These are phyloP conservation scores for Arthroderma sp. DNA, from an alignment of 2,329 filamentous ascomycete genomes.

Conservation along the genomic window DNA sequence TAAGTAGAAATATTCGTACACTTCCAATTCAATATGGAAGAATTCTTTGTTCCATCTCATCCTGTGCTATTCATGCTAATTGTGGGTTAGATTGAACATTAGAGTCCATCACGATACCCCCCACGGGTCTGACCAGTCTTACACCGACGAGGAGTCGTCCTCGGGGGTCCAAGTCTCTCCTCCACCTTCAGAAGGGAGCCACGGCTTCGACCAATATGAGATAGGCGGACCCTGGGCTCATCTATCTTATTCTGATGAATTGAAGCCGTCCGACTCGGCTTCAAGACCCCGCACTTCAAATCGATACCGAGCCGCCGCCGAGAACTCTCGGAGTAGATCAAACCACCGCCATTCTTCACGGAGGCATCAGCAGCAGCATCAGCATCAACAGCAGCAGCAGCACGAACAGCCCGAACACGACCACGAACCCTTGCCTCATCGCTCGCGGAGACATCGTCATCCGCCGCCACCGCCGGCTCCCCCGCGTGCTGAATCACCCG, in stretches of 20 bases:
- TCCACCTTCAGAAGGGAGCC: slow-evolving; percentile 17
- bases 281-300: slow-evolving; percentile 29
- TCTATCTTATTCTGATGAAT: slow-evolving; percentile 31
- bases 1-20: slow-evolving; percentile 3
- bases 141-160: slow-evolving; percentile 33
- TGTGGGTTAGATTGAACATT: slow-evolving; percentile 15
- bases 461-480: slow-evolving; percentile 16
- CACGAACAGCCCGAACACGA: slow-evolving; percentile 14
- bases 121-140: slow-evolving; percentile 27
- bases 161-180: slow-evolving; percentile 32
- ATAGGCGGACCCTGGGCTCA: slow-evolving; percentile 22
- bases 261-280: slow-evolving; percentile 36
- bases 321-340: background rate
- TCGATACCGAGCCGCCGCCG: slow-evolving; percentile 5
- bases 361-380: slow-evolving; percentile 15
- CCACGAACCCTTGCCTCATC: slow-evolving; percentile 24
- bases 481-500: slow-evolving; percentile 36
- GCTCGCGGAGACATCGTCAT: slow-evolving; percentile 30
- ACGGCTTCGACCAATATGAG: slow-evolving; percentile 25
- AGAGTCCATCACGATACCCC: slow-evolving; percentile 25
- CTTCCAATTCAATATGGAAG: too few species aligned
- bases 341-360: slow-evolving; percentile 24
- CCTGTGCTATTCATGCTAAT: too few species aligned
- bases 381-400: background rate
- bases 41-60: background rate